phyloP scores from a whole-genome alignment of 768 basidiomycete species.

The Daedaleopsis sinensis region DNA sequence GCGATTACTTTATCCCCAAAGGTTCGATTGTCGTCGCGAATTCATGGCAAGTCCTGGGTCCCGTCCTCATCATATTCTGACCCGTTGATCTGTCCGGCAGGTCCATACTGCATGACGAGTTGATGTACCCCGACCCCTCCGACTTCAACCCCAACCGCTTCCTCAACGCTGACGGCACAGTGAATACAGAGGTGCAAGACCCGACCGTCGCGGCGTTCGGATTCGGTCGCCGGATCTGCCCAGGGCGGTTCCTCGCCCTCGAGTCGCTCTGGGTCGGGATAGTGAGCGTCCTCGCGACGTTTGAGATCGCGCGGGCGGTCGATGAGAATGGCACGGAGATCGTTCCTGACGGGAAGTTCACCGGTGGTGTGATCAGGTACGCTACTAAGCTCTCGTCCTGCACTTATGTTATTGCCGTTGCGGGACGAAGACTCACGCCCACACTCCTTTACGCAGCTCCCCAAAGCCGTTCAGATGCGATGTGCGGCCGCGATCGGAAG shows the following conservation, averaged over 20 bases:
- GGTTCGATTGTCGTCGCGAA: constrained; percentile 17
- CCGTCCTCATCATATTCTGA: neutral
- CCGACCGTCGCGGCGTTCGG: constrained; percentile 16
- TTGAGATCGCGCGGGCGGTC: constrained; percentile 16
- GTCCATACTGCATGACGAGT: neutral
- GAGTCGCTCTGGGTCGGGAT: constrained; percentile 25
- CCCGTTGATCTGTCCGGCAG: neutral
- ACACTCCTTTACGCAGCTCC: neutral
- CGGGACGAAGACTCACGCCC: neutral
- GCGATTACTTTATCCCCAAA: constrained; percentile 11
- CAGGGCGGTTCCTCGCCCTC: constrained; percentile 24
- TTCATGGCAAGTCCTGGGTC: constrained; percentile 8
- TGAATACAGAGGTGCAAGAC: constrained; percentile 5
- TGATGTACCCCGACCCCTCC: constrained; percentile 10
- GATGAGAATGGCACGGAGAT: constrained; percentile 22
- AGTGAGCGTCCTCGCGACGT: constrained; percentile 22
- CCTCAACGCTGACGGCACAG: constrained; percentile 5
- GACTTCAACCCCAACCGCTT: constrained; percentile 17
- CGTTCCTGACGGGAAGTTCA: constrained; percentile 37
- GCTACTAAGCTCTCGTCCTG: constrained; percentile 4
- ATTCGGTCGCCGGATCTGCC: constrained; percentile 21
- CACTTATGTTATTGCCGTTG: too few relatives aligned
- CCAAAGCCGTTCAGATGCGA: neutral
- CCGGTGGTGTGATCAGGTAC: constrained; percentile 33
- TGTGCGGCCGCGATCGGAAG: neutral